These are phyloP conservation scores for Globisporangium polare DNA, from an alignment of 352 stramenopile species.

Conservation along the genomic window DNA sequence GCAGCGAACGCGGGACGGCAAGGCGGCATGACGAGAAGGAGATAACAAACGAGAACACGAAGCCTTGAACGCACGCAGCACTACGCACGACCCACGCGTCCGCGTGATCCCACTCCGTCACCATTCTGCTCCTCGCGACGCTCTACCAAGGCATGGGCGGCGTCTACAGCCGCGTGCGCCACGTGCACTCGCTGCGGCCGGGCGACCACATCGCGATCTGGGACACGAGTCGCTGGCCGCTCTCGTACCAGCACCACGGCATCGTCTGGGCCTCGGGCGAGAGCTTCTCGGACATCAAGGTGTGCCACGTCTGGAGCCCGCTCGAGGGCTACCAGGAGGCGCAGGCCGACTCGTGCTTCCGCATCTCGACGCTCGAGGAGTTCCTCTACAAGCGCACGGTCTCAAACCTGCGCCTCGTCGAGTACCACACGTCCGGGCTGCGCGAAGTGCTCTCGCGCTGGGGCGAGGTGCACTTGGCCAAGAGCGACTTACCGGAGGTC, in stretches of 20 bases:
- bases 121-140: constrained; percentile 15
- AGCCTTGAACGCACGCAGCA: not conserved
- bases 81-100: not conserved
- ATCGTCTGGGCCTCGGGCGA: constrained; percentile 81
- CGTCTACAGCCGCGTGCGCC: constrained; percentile 76
- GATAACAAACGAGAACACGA: not conserved
- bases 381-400: constrained; percentile 68
- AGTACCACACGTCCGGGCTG: constrained; percentile 82
- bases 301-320: constrained; percentile 85
- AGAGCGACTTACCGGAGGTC: constrained; percentile 77
- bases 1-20: not conserved
- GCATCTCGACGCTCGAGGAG: constrained; percentile 83
- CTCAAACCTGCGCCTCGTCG: constrained; percentile 65
- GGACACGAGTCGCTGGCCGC: constrained; percentile 82
- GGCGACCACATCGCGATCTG: constrained; percentile 85
- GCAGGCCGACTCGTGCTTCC: constrained; percentile 83
- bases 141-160: constrained; percentile 43
- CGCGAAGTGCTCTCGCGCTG: constrained; percentile 75
- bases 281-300: constrained; percentile 51
- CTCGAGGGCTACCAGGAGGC: constrained; percentile 67
- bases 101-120: not conserved
- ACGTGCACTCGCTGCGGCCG: constrained; percentile 67
- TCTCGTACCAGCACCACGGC: constrained; percentile 85
- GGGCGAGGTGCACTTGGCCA: constrained; percentile 85
- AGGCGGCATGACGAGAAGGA: not conserved